phyloP scores from a whole-genome alignment of 2,329 filamentous ascomycete species.

The Sclerotinia subarctica region DNA sequence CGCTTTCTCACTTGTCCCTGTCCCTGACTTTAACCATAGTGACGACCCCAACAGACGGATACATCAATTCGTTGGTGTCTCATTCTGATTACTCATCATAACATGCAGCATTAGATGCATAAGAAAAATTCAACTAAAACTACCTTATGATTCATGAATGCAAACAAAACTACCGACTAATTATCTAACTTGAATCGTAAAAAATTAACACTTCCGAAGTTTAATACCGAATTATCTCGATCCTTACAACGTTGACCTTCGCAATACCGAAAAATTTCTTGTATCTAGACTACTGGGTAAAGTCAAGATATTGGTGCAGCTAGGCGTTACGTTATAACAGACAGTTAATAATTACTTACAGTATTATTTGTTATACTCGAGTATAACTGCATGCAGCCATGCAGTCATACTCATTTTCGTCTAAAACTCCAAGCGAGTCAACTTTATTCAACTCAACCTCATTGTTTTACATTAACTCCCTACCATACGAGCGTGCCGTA shows the following conservation, averaged over 20 bases:
- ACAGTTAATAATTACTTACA: too few species aligned
- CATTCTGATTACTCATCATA: background rate
- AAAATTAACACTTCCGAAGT: background rate
- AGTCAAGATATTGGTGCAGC: background rate
- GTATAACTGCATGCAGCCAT: background rate
- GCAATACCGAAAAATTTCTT: background rate
- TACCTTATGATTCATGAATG: background rate
- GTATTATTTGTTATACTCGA: too few species aligned
- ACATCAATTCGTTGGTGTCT: background rate
- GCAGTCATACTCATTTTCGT: background rate
- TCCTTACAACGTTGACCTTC: background rate
- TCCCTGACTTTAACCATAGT: background rate
- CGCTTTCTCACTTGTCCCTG: background rate
- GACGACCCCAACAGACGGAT: background rate
- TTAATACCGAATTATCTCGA: background rate
- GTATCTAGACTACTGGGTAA: background rate
- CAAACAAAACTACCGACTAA: background rate
- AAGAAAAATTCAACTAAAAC: background rate
- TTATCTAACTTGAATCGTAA: background rate
- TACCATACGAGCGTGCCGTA: background rate
- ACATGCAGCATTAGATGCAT: background rate
- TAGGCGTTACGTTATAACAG: background rate
- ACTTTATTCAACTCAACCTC: background rate
- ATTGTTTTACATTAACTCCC: background rate
- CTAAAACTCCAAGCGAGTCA: background rate